These are phyloP conservation scores for Chloridella minuta DNA, from an alignment of 352 stramenopile genomes.

Conservation along the genomic window DNA sequence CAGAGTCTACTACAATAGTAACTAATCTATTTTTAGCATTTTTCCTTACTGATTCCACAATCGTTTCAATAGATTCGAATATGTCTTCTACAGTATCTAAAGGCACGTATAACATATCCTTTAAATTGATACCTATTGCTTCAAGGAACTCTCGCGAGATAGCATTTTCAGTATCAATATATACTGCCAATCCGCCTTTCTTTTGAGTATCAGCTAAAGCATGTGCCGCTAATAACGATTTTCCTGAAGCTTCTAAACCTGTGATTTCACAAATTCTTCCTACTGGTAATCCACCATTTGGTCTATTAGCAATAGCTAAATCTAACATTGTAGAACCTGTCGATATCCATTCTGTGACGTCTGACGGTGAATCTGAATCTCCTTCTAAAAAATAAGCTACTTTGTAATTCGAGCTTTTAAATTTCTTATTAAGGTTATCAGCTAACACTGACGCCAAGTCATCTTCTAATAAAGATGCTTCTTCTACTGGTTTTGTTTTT, in stretches of 20 bases:
- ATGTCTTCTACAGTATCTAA: constrained; percentile 82
- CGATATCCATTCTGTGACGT: constrained; percentile 60
- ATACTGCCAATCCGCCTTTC: constrained; percentile 58
- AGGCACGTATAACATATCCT: constrained; percentile 79
- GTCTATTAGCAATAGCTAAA: constrained; percentile 32
- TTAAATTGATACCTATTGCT: constrained; percentile 55
- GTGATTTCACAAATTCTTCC: constrained; percentile 93
- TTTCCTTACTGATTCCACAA: constrained; percentile 22
- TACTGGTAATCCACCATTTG: constrained; percentile 52
- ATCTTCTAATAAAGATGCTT: no score
- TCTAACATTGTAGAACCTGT: constrained; percentile 65
- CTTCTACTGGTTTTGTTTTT: no score
- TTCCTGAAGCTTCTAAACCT: constrained; percentile 77
- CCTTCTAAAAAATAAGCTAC: no score
- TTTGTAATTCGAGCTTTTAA: no score
- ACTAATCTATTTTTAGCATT: constrained; percentile 38
- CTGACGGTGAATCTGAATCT: constrained; percentile 27
- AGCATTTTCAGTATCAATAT: constrained; percentile 92
- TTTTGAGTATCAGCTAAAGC: constrained; percentile 77
- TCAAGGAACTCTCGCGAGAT: constrained; percentile 72
- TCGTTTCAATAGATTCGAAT: constrained; percentile 82
- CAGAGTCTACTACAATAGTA: constrained; percentile 83
- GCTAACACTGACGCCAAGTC: no score
- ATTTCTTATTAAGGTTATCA: no score
- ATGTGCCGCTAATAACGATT: constrained; percentile 84